Evolutionary conservation across 1,284 basidiomycete species (phyloP).

Genomic region (Cryptococcus sp.): DNA sequence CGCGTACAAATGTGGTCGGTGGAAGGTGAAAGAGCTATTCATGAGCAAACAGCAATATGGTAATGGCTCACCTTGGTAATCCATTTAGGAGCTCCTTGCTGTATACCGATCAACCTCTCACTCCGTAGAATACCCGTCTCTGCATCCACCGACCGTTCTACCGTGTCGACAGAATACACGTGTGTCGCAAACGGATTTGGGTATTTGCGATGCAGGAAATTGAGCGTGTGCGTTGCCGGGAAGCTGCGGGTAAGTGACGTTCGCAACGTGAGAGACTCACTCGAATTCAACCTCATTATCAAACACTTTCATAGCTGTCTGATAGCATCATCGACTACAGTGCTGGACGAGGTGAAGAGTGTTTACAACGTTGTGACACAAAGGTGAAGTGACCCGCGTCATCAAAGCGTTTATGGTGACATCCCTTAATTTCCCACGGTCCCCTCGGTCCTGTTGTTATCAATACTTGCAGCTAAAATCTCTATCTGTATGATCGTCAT

Average conservation of each 20-base stretch:
- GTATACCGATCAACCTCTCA: conserved; percentile 51
- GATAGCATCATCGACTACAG: background rate
- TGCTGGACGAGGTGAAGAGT: background rate
- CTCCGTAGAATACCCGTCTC: conserved; percentile 83
- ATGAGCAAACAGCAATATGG: background rate
- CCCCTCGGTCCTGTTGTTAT: background rate
- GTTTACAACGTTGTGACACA: no score
- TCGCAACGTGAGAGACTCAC: conserved; percentile 16
- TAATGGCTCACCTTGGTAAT: conserved; percentile 47
- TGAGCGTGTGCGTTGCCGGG: conserved; percentile 80
- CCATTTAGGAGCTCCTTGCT: conserved; percentile 54
- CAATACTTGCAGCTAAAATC: background rate
- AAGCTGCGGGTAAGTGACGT: conserved; percentile 59
- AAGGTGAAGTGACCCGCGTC: no score
- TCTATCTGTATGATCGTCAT: no score
- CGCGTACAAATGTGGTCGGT: conserved; percentile 89
- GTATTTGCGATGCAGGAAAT: conserved; percentile 92
- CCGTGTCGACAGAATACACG: conserved; percentile 85
- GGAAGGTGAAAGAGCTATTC: conserved; percentile 46
- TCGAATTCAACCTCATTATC: conserved; percentile 35
- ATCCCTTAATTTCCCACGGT: background rate
- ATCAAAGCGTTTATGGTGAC: no score
- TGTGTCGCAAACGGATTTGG: conserved; percentile 91
- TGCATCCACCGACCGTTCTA: conserved; percentile 79
- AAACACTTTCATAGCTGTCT: conserved; percentile 32